Conservation (phyloP, 2,329 filamentous ascomycete species). For the Lomentospora prolificans region DNA sequence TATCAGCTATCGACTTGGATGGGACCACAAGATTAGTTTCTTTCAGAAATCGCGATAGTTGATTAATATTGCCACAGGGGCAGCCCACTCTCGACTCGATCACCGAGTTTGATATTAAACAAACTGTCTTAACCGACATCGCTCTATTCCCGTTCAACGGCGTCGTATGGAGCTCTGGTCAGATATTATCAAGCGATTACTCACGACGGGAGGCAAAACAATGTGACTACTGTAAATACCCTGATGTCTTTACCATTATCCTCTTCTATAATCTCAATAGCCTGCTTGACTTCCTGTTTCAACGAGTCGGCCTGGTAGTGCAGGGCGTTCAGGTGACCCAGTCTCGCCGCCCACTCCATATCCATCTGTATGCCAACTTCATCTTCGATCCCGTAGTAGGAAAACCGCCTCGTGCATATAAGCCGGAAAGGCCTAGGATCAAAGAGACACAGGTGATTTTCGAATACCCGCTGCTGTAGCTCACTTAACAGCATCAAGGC, state of each 20-base stretch:
- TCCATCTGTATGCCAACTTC: neutral
- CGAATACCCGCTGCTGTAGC: conserved; percentile 5
- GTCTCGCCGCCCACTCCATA: neutral
- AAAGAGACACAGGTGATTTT: neutral
- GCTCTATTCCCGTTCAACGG: too few relatives aligned
- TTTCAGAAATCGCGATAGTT: too few relatives aligned
- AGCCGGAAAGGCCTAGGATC: neutral
- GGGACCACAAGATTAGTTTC: too few relatives aligned
- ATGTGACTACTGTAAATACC: conserved; percentile 29
- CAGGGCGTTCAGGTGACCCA: neutral
- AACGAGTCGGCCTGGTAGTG: conserved; percentile 4
- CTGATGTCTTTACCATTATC: conserved; percentile 21
- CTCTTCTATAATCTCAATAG: conserved; percentile 19
- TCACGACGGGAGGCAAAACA: conserved; percentile 27
- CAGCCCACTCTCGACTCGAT: too few relatives aligned
- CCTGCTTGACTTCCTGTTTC: conserved; percentile 17
- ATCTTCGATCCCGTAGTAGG: neutral
- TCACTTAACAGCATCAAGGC: conserved; percentile 10
- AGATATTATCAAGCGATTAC: too few relatives aligned
- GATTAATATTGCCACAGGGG: too few relatives aligned
- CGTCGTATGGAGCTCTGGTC: too few relatives aligned
- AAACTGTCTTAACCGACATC: too few relatives aligned
- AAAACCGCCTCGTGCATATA: neutral
- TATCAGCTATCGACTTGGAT: too few relatives aligned
- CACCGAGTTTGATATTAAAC: too few relatives aligned